phyloP scores from a whole-genome alignment of 2,329 filamentous ascomycete species.

The Trichophyton verrucosum region DNA sequence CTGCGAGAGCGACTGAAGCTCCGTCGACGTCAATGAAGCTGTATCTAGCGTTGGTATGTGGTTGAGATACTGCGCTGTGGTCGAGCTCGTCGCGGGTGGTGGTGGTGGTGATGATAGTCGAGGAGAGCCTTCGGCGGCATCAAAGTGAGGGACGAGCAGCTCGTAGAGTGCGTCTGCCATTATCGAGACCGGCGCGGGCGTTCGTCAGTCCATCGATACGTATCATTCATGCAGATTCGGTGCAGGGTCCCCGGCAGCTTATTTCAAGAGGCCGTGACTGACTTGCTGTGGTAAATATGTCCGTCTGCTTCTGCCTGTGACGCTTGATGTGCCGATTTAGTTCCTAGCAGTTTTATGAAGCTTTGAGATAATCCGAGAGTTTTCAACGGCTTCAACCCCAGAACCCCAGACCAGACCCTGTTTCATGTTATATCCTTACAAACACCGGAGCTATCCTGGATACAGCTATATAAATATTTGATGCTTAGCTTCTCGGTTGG shows the following conservation, averaged over 20 bases:
- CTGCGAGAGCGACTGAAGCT: conserved; percentile 70
- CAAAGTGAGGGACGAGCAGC: conserved; percentile 52
- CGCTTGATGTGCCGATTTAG: too few species aligned
- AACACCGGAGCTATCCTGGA: not conserved
- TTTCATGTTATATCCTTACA: not conserved
- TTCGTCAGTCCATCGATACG: not conserved
- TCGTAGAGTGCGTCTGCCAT: conserved; percentile 68
- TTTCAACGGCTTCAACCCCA: not conserved
- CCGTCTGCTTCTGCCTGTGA: not conserved
- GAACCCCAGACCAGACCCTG: not conserved
- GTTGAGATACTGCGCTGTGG: conserved; percentile 58
- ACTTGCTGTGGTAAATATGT: not conserved
- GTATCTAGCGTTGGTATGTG: conserved; percentile 66
- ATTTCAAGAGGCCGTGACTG: not conserved
- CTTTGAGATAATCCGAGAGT: not conserved
- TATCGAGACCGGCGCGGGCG: conserved; percentile 6
- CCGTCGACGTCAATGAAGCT: conserved; percentile 56
- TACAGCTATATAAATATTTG: not conserved
- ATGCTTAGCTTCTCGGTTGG: not conserved
- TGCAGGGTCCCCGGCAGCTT: not conserved
- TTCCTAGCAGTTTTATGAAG: not conserved
- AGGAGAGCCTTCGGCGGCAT: conserved; percentile 26
- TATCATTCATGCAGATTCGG: too few species aligned
- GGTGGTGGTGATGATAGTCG: conserved; percentile 22
- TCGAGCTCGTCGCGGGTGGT: conserved; percentile 22